Base-by-base conservation (phyloP, 1,284 basidiomycete genomes). In the Ganoderma resinaceum region DNA sequence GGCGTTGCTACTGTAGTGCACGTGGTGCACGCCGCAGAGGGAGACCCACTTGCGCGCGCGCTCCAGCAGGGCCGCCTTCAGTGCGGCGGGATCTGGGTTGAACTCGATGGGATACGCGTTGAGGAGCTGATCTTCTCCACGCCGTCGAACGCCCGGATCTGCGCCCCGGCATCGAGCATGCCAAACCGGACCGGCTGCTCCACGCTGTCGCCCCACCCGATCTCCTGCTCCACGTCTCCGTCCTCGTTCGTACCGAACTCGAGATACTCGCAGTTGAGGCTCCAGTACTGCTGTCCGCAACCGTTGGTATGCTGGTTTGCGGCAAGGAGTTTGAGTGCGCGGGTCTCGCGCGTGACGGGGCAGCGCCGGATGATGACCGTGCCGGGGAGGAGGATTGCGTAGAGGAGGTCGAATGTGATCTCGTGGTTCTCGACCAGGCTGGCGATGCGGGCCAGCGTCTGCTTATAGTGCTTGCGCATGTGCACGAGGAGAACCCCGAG, bases 341-440 rank as follows among this genome's bases (percentile, higher is more conserved):
- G 81, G 1, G 82, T 82, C 31, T 84, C 82, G 80, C n/a, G 84
- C 78, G 63, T 67, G 46, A 55, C 42, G 31, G 65, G 58, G 49
- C 62, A 63, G 29, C 61, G 53, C 7, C 46, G 42, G 40, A 69
- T 26, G 46, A 69, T 16, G 31, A 66, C 40, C 0, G 57, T 55
- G 7, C 62, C 64, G 1, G 68, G 68, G 31, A 69, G n/a, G 40
- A 69, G 61, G 58, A 69, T 61, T 16, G 68, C 65, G 75, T 86
- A 85, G 40, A 89, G 80, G 29, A 86, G 80, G 18, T 85, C 82
- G 72, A 82, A 89, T 3, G 85, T 86, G 70, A 89, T 89, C 72
- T 89, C 87, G 12, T 79, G 81, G 66, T 87, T 84, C 2, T 82
- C 73, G 14, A 80, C 83, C 29, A 89, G 80, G 31, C 81, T 81